Evolutionary conservation across 345 rosid genomes (phyloP), one percentile per base, ranked within the genome.

Genomic region (Ricinus communis): DNA sequence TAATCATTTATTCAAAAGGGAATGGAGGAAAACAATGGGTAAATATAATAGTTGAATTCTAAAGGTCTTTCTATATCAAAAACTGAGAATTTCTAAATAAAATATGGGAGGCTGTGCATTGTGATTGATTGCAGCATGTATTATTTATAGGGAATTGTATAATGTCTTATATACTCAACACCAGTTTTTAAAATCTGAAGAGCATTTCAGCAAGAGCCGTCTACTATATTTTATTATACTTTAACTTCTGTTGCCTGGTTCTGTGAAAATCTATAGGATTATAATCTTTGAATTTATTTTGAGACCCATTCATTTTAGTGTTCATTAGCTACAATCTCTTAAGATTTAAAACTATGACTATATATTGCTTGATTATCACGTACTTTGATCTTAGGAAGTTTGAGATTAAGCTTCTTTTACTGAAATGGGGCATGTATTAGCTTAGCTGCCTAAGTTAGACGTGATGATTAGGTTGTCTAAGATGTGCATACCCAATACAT

Each of bases 11-110:
- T 21, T 24, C n/a, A 40, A 30, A 22, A n/a, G 28, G 30, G 14
- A 33, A 31, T 28, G n/a, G 53, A 33, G 52, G 51, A 50, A 66
- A 66, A 22, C 25, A 47, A 64, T 15, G 54, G 19, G 49, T 67
- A 36, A 67, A 53, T 31, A 21, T 31, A 66, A 53, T 67, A 36
- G 49, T 38, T 36, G 7, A 6, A n/a, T 52, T 52, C 10, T 52
- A 8, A n/a, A n/a, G n/a, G n/a, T n/a, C n/a, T n/a, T n/a, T n/a
- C n/a, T n/a, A n/a, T n/a, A n/a, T n/a, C n/a, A n/a, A n/a, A n/a
- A n/a, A n/a, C n/a, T n/a, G n/a, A n/a, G n/a, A n/a, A n/a, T 43
- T 43, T 43, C 12, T 43, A 43, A 43, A 4, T 51, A 51, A 19
- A 19, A 18, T 51, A 19, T 21, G 27, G 56, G 56, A 52, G n/a